Evolutionary conservation across 2,329 filamentous ascomycete species (phyloP).

Genomic region (Trichophyton schoenleinii): DNA sequence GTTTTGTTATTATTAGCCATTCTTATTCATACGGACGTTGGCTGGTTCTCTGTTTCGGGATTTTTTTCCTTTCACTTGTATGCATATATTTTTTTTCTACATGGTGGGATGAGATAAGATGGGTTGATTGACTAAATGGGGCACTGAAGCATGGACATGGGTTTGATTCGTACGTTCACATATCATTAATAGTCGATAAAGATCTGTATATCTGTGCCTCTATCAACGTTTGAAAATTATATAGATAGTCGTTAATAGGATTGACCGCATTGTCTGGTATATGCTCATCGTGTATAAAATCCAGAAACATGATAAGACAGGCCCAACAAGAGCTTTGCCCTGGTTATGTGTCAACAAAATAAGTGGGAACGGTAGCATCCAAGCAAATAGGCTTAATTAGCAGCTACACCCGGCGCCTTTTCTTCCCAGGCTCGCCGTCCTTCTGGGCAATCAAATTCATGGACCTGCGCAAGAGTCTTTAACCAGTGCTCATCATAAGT

Average conservation of each 20-base stretch:
- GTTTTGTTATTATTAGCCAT: background rate
- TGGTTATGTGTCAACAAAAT: no score
- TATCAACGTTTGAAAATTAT: background rate
- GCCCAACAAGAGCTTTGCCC: no score
- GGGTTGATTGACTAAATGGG: background rate
- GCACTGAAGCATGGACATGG: background rate
- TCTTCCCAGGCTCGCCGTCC: background rate
- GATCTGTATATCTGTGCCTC: background rate
- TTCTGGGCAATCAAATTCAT: no score
- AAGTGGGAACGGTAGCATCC: no score
- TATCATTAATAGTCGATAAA: background rate
- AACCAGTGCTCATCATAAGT: no score
- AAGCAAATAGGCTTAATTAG: background rate
- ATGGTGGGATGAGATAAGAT: constrained; percentile 1
- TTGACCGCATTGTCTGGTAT: background rate
- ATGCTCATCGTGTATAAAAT: background rate
- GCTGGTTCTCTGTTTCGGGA: background rate
- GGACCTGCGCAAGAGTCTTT: no score
- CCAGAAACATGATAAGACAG: background rate
- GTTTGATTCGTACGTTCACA: background rate
- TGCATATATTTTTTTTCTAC: background rate
- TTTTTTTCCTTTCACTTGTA: background rate
- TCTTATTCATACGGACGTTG: background rate
- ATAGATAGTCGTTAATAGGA: background rate
- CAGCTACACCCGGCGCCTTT: background rate